These are phyloP conservation scores for Choanephora cucurbitarum DNA, from an alignment of 371 early-diverging fungal species.

Conservation along the genomic window DNA sequence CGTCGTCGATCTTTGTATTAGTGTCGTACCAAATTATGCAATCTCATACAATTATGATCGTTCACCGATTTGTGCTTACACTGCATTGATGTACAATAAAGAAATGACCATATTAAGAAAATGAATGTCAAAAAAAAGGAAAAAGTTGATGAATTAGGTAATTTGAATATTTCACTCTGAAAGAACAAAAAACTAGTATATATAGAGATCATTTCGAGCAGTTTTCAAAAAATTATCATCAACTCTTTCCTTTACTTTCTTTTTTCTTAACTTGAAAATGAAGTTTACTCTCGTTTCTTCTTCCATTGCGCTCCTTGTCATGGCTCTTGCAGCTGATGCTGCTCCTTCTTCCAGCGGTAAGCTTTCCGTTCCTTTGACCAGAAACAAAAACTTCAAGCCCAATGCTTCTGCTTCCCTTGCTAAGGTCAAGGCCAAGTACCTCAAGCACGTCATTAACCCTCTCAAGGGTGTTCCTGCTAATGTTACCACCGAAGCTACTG, in stretches of 20 bases:
- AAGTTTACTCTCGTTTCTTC: constrained; percentile 17
- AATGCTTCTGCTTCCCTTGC: constrained; percentile 18
- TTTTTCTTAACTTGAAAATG: constrained; percentile 2
- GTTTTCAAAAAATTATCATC: too few relatives aligned
- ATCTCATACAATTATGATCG: background rate
- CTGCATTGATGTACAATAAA: too few relatives aligned
- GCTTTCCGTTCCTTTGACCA: constrained; percentile 15
- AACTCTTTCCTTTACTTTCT: background rate
- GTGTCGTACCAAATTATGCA: background rate
- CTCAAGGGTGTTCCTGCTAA: background rate
- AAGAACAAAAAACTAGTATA: constrained; percentile 29
- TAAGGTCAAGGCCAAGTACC: constrained; percentile 22
- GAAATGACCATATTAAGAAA: background rate
- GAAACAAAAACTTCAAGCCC: constrained; percentile 19
- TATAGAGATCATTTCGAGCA: background rate
- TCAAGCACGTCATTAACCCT: constrained; percentile 6
- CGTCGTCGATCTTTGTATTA: too few relatives aligned
- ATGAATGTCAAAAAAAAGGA: background rate
- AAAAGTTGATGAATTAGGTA: background rate
- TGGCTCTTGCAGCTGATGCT: constrained; percentile 15
- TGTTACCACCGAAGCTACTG: constrained; percentile 1
- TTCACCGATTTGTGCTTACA: too few relatives aligned
- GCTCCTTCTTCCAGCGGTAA: constrained; percentile 10
- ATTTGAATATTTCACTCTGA: constrained; percentile 14
- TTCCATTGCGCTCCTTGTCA: constrained; percentile 9